Base-by-base conservation (phyloP, 495 filamentous ascomycete species). In the Penicillium robsamsonii region DNA sequence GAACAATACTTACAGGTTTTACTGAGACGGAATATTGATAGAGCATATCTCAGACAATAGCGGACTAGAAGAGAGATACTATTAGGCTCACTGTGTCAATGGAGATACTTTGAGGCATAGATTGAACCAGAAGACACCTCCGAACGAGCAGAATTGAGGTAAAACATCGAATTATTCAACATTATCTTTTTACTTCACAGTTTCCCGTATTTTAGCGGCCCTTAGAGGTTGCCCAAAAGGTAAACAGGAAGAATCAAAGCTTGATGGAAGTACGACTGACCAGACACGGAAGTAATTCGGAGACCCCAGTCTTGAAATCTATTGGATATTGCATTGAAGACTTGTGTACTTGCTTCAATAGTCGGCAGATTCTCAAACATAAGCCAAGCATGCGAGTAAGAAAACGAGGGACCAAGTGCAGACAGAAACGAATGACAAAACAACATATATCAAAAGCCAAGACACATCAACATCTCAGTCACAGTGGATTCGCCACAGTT, bases 401-500 rank as follows among this genome's bases (percentile, higher is more conserved):
- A 38, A 50, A 55, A 59, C 15, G 35, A 50, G 42, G 20, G 51
- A 50, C 44, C 53, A 27, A 24, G 18, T 1, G 0, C 11, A 38
- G 35, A 37, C 12, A 13, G 7, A 47, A 31, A 17, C 18, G 33
- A 47, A 47, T 11, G n/a, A 47, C 6, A 37, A 38, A 24, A 6
- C 10, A 9, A 20, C n/a, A 22, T 29, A 54, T 11, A 46, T 25
- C 17, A 2, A 55, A 42, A 18, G 8, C 30, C 1, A 5, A 29
- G 46, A 35, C 1, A 13, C 5, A 13, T 5, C 8, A 44, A 3
- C n/a, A 24, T 30, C 49, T 55, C 54, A 74, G 49, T 72, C 70
- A 55, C 65, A 64, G 66, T 81, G 77, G 61, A 82, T 79, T 22
- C 79, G 59, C 79, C 79, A 81, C 49, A 82, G 56, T 50, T 81